These are phyloP conservation scores for Hymenoscyphus infarciens DNA, from an alignment of 2,329 filamentous ascomycete species.

Conservation along the genomic window DNA sequence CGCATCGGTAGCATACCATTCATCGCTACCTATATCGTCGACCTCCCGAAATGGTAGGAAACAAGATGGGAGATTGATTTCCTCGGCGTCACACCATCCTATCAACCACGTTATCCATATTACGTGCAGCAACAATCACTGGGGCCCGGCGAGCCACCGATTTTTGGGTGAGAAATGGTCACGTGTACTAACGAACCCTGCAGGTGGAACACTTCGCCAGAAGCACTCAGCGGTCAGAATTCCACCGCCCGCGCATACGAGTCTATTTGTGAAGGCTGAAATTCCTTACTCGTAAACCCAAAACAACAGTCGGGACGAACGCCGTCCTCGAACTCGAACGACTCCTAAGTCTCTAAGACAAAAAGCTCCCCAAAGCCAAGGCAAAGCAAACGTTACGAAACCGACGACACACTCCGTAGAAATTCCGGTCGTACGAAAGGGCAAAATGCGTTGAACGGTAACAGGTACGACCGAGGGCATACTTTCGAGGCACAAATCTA, in stretches of 20 bases:
- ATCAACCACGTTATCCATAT: slow-evolving; percentile 18
- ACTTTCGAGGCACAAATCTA: slow-evolving; percentile 11
- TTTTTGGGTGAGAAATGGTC: not conserved
- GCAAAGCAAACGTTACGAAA: slow-evolving; percentile 1
- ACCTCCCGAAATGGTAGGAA: not conserved
- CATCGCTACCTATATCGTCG: not conserved
- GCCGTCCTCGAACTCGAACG: not conserved
- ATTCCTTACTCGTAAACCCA: not conserved
- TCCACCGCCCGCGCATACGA: not conserved
- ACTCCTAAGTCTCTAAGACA: not conserved
- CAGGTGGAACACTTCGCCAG: slow-evolving; percentile 12
- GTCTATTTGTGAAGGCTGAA: not conserved
- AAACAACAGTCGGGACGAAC: not conserved
- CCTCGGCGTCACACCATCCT: slow-evolving; percentile 10
- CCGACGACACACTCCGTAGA: slow-evolving; percentile 1
- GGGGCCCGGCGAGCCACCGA: not conserved
- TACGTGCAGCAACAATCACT: slow-evolving; percentile 7
- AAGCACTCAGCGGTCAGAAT: slow-evolving; percentile 12
- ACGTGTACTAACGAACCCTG: not conserved
- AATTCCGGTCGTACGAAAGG: slow-evolving; percentile 10
- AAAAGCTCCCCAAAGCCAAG: not conserved
- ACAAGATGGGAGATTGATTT: not conserved
- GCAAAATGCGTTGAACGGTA: slow-evolving; percentile 17
- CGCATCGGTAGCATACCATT: not conserved
- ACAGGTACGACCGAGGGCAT: slow-evolving; percentile 12